Evolutionary conservation across 345 rosid species (phyloP), one percentile per base, ranked within the genome.

Genomic region (Gossypium rotundifolium): DNA sequence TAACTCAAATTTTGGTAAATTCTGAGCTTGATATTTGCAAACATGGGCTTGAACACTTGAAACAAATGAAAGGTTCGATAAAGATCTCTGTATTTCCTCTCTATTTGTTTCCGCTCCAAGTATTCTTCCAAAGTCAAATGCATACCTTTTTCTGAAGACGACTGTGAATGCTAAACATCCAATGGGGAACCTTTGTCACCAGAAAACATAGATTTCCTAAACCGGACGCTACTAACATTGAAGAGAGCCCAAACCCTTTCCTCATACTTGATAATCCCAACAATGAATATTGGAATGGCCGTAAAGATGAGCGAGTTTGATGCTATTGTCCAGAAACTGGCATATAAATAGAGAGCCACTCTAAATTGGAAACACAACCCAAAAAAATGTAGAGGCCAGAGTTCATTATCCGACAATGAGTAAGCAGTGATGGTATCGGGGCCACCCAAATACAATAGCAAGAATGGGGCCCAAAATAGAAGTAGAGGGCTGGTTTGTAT

Each of bases 21-120:
- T 44, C 72, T 68, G 7, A 78, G 70, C 17, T 27, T 59, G 16
- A 60, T 48, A 33, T 74, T 60, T 7, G 59, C 22, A 25, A 77
- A 69, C 1, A 74, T 27, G 22, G 27, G 54, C 52, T 13, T 73
- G 44, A 42, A 61, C 52, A 63, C 16, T 2, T 18, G 9, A 7
- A 46, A 55, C 3, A 62, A 62, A 16, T 2, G 22, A 33, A 2
- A 62, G 0, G 66, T 22, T 62, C 46, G 45, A 16, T 33, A 3
- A 33, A 62, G 46, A 62, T 16, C 2, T 9, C 13, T 9, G 20
- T 62, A 62, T 33, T 17, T 7, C 0, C 3, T 0, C 2, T 62
- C 7, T 2, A 62, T 9, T 8, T 27, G 12, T 38, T 5, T 16
- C 11, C 8, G 7, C 1, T 33, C 3, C 40, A 62, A 62, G 14